phyloP scores from a whole-genome alignment of 768 basidiomycete genomes.

The Astraeus odoratus region DNA sequence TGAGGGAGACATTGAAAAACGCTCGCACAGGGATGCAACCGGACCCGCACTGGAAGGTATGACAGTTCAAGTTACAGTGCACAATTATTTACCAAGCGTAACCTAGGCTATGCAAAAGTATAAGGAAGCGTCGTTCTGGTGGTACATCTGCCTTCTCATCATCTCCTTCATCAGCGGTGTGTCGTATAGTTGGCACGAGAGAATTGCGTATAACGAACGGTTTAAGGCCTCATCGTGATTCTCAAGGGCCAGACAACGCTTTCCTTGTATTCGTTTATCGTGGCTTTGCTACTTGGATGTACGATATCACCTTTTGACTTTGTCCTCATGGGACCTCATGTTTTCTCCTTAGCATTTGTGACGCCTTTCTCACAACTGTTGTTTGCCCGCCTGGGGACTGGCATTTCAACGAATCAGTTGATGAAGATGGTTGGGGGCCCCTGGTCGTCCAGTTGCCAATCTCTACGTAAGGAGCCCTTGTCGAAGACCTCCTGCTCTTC shows the following conservation, averaged over 20 bases:
- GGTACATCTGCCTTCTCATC: slow-evolving; percentile 45
- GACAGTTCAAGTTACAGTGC: slow-evolving; percentile 2
- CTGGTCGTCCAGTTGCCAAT: slow-evolving; percentile 62
- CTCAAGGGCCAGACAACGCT: slow-evolving; percentile 54
- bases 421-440: slow-evolving; percentile 64
- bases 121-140: slow-evolving; percentile 54
- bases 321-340: background rate
- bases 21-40: slow-evolving; percentile 39
- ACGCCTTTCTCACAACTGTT: slow-evolving; percentile 49
- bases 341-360: slow-evolving; percentile 3
- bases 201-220: background rate
- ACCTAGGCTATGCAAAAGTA: slow-evolving; percentile 49
- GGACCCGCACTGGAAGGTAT: slow-evolving; percentile 50
- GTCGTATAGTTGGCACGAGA: background rate
- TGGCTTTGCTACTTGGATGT: slow-evolving; percentile 50
- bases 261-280: slow-evolving; percentile 56
- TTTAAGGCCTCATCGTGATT: slow-evolving; percentile 48
- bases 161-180: slow-evolving; percentile 51
- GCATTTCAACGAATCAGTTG: slow-evolving; percentile 51
- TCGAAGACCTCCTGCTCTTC: background rate
- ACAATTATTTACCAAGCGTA: background rate
- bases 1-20: slow-evolving; percentile 43
- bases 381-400: slow-evolving; percentile 53
- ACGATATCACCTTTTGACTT: slow-evolving; percentile 29
- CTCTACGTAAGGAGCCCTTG: slow-evolving; percentile 45